These are phyloP conservation scores for Sisymbrium irio DNA, from an alignment of 345 rosid genomes.

Conservation along the genomic window DNA sequence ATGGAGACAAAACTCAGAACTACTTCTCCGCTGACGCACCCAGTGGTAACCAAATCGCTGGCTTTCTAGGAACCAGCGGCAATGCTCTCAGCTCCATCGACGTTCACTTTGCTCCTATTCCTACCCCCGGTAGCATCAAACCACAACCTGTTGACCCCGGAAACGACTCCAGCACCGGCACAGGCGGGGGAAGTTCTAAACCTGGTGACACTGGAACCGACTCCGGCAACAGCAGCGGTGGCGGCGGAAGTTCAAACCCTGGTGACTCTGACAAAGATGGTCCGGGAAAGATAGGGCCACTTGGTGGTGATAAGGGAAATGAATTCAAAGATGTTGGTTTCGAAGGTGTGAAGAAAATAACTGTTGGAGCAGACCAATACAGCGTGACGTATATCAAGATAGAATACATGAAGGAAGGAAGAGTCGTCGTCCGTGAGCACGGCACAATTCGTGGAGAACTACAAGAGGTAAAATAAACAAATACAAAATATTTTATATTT, in stretches of 20 bases:
- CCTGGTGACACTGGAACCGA: background rate
- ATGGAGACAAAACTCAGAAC: conserved; percentile 5
- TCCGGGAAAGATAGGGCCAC: too few species aligned
- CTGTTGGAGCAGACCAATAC: background rate
- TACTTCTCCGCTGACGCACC: conserved; percentile 19
- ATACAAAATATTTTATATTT: too few species aligned
- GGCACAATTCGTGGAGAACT: background rate
- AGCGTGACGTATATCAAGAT: conserved; percentile 11
- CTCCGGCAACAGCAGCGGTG: background rate
- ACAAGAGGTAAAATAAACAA: background rate
- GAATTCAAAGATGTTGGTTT: conserved; percentile 18
- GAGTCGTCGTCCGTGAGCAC: background rate
- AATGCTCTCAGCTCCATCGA: conserved; percentile 23
- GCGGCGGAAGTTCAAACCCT: too few species aligned
- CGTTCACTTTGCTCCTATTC: conserved; percentile 23
- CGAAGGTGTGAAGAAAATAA: conserved; percentile 19
- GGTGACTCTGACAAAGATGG: background rate
- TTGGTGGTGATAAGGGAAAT: conserved; percentile 15
- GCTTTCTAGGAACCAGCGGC: conserved; percentile 23
- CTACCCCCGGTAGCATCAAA: background rate
- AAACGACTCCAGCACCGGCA: background rate
- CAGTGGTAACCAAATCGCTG: background rate
- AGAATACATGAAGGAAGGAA: conserved; percentile 19
- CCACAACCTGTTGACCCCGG: background rate
- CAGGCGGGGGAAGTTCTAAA: background rate